Evolutionary conservation across 208 protist genomes (phyloP).

Genomic region (Trichomonas tenax): DNA sequence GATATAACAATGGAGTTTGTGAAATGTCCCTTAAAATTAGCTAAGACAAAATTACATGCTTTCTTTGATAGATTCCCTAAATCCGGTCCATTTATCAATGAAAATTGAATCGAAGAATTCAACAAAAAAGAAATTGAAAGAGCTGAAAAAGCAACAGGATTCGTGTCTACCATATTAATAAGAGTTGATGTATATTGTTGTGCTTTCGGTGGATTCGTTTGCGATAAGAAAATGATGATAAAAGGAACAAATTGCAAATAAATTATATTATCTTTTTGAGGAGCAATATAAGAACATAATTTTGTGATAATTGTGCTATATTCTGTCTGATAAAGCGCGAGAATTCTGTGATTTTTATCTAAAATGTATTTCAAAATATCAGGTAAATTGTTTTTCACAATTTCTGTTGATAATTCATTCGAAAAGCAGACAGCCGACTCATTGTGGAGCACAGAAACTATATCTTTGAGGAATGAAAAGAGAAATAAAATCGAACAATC

Average conservation of each 20-base stretch:
- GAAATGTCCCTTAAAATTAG: slow-evolving; percentile 4
- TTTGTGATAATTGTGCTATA: background rate
- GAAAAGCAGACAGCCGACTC: background rate
- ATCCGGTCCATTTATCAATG: background rate
- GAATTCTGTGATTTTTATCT: background rate
- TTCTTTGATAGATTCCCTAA: background rate
- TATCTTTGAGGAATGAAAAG: background rate
- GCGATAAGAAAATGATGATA: background rate
- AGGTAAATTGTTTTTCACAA: background rate
- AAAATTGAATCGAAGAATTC: background rate
- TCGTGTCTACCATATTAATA: background rate
- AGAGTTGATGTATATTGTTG: background rate
- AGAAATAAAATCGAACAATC: background rate
- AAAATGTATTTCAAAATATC: background rate
- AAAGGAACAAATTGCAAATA: background rate
- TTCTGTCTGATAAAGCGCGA: background rate
- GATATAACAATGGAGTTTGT: background rate
- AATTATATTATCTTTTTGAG: background rate
- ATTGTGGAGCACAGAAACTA: background rate
- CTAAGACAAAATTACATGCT: background rate
- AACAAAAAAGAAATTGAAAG: background rate
- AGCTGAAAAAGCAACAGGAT: background rate
- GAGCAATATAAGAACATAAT: background rate
- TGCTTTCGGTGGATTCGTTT: background rate
- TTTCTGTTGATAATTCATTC: background rate